phyloP scores from a whole-genome alignment of 129 eudicot species.

The Tanacetum coccineum region DNA sequence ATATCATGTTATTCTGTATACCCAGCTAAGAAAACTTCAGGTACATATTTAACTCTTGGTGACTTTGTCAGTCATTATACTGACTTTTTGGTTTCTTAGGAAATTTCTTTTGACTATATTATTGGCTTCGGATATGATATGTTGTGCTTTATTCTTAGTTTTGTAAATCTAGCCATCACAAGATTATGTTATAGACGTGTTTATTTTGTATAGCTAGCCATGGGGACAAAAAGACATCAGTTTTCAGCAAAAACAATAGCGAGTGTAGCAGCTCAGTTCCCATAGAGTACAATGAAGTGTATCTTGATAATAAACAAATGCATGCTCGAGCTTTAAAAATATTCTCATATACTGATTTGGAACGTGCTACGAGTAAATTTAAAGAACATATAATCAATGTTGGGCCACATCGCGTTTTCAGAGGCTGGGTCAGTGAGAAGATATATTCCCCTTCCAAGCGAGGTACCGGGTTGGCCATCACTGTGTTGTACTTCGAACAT shows the following conservation, averaged over 20 bases:
- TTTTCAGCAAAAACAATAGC: not conserved
- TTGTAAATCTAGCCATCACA: not conserved
- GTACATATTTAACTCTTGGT: not conserved
- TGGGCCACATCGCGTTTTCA: slow-evolving; percentile 19
- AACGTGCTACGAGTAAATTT: slow-evolving; percentile 30
- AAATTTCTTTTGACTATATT: too few relatives aligned
- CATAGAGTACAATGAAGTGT: not conserved
- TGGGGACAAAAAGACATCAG: slow-evolving; percentile 1
- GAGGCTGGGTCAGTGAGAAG: slow-evolving; percentile 26
- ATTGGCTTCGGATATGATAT: too few relatives aligned
- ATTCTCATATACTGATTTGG: slow-evolving; percentile 30
- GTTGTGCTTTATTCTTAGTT: not conserved
- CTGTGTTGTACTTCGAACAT: slow-evolving; percentile 12
- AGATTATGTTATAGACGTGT: not conserved
- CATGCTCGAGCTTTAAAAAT: slow-evolving; percentile 1
- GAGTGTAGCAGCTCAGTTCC: not conserved
- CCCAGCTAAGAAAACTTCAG: too few relatives aligned
- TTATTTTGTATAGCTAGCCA: not conserved
- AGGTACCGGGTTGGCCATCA: slow-evolving; percentile 33
- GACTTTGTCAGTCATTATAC: too few relatives aligned
- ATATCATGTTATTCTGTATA: too few relatives aligned
- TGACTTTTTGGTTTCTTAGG: not conserved
- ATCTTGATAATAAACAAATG: not conserved
- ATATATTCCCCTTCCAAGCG: slow-evolving; percentile 20
- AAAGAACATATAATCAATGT: not conserved